Evolutionary conservation across 352 stramenopile genomes (phyloP).

Genomic region (Pythium aquatile): DNA sequence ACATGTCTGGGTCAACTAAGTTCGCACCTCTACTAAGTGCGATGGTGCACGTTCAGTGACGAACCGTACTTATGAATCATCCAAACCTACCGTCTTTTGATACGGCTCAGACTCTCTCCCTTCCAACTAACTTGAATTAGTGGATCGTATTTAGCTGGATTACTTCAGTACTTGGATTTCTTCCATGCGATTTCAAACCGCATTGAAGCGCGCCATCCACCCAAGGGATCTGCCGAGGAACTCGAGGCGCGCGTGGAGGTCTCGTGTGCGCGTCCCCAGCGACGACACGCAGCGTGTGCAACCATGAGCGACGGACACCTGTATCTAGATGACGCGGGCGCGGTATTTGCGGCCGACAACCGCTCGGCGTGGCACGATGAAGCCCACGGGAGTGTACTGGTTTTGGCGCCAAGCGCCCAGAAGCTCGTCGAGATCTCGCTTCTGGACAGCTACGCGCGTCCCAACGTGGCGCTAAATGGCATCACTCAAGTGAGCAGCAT

Average conservation of each 20-base stretch:
- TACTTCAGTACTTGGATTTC: slow-evolving; percentile 16
- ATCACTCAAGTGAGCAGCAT: neutral
- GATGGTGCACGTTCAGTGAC: neutral
- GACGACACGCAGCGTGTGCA: neutral
- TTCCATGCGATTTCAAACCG: slow-evolving; percentile 20
- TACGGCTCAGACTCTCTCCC: neutral
- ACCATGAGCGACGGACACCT: slow-evolving; percentile 59
- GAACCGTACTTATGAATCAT: neutral
- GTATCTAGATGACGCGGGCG: slow-evolving; percentile 51
- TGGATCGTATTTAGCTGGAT: neutral
- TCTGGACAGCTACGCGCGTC: neutral
- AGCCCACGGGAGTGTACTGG: slow-evolving; percentile 49
- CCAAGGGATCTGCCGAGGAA: neutral
- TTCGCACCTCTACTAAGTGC: neutral
- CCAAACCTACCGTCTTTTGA: neutral
- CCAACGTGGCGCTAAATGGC: neutral
- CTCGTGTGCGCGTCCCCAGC: neutral
- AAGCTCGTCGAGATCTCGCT: slow-evolving; percentile 49
- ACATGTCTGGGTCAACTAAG: neutral
- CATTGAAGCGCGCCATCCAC: slow-evolving; percentile 27
- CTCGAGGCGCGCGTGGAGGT: neutral
- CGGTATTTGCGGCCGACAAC: slow-evolving; percentile 37
- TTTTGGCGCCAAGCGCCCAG: slow-evolving; percentile 34
- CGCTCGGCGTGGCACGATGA: slow-evolving; percentile 54
- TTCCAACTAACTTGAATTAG: neutral